Evolutionary conservation across 1,284 basidiomycete genomes (phyloP).

Genomic region (Heliocybe sulcata): DNA sequence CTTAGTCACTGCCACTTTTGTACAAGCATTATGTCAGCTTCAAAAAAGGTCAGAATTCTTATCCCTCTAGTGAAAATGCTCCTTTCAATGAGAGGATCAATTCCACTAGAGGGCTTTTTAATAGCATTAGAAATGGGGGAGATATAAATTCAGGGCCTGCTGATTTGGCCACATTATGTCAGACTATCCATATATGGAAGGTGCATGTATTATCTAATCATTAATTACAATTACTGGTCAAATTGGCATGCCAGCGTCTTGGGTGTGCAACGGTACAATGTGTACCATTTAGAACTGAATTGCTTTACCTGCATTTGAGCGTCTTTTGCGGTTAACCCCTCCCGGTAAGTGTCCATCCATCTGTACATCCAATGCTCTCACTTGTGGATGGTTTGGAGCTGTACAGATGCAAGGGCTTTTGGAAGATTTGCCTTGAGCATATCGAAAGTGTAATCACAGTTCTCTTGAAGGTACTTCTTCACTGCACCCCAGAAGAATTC

Average conservation of each 20-base stretch:
- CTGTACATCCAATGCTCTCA: conserved; percentile 17
- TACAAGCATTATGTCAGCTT: not conserved
- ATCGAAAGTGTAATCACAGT: conserved; percentile 18
- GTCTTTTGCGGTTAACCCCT: conserved; percentile 15
- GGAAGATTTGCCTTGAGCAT: conserved; percentile 16
- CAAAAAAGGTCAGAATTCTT: not conserved
- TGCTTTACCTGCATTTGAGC: conserved; percentile 15
- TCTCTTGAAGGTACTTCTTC: conserved; percentile 17
- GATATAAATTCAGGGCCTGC: not conserved
- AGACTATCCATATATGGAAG: not conserved
- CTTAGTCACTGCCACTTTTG: conserved; percentile 1
- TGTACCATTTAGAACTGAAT: conserved; percentile 17
- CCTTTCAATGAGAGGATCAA: conserved; percentile 2
- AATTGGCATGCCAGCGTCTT: conserved; percentile 12
- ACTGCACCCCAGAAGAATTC: conserved; percentile 25
- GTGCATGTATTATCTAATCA: not conserved
- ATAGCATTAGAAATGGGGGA: conserved; percentile 7
- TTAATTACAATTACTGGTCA: conserved; percentile 1
- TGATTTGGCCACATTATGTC: not conserved
- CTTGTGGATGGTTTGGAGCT: conserved; percentile 15
- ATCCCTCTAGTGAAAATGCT: conserved; percentile 3
- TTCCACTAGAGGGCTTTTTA: conserved; percentile 6
- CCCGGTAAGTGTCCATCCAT: conserved; percentile 19
- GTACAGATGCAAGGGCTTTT: conserved; percentile 14
- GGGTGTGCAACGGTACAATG: conserved; percentile 17